Base-by-base conservation (phyloP, 306 rosid species). In the Albizia julibrissin region DNA sequence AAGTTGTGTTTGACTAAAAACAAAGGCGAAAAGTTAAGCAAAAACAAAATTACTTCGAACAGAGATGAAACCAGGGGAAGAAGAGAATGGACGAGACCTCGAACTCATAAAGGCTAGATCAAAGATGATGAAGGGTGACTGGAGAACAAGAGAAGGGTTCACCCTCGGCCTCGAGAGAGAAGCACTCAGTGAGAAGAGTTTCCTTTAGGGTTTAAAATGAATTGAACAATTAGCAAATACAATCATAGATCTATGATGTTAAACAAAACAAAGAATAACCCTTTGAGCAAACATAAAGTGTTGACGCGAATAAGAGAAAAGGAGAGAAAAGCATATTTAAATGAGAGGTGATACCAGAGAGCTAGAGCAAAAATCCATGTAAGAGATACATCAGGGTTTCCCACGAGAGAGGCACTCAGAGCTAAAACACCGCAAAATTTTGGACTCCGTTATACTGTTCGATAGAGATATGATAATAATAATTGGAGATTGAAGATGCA, bases 311-410 rank as follows among this genome's bases (percentile, higher is more conserved):
- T 2, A 13, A 1, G n/a, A 47, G 15, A 44, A 1, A 2, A 15
- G 1, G 52, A 3, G 8, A 5, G 8, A 72, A 16, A 19, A 4
- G n/a, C 43, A 46, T 50, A 26, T 31, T 42, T 5, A 2, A 46
- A 39, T 75, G 76, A 72, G 78, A 69, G 78, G 8, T 69, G 69
- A n/a, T 87, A 78, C 90, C 72, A 44, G 2, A 66, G 85, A 58
- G 74, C 77, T 31, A 16, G 18, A 16, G 0, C 64, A 5, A 58
- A 72, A 65, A 21, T 70, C 72, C 85, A 79, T 82, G n/a, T 61
- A 64, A 31, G 67, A n/a, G 50, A 15, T 5, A 42, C 79, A 64
- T 78, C 22, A 46, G 42, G 44, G 31, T 64, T 72, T 69, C 58
- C 34, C 14, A 59, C 2, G 0, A 34, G 15, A 13, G n/a, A 43